Conservation (phyloP, 225 moss, liverwort and hornwort species). For the Antitrichia curtipendula region DNA sequence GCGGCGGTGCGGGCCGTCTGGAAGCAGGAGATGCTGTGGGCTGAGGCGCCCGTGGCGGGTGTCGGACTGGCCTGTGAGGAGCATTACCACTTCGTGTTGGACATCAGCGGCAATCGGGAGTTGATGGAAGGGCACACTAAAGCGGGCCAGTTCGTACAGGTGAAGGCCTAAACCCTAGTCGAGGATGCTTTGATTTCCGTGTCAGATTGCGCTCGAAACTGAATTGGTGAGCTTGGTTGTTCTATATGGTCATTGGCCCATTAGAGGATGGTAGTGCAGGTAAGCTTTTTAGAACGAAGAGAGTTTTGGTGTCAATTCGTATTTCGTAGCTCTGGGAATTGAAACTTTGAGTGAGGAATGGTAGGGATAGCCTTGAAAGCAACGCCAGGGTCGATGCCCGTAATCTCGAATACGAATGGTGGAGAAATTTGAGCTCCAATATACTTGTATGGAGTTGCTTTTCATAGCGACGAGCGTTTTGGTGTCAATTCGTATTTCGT, state of each 20-base stretch:
- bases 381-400: not conserved
- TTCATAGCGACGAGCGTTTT: not conserved
- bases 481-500: not conserved
- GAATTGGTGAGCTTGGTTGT: not conserved
- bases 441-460: not conserved
- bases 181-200: not conserved
- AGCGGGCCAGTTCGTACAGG: constrained; percentile 94
- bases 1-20: constrained; percentile 38
- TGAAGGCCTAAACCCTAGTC: not conserved
- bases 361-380: not conserved
- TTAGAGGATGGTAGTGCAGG: not conserved
- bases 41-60: constrained; percentile 67
- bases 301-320: not conserved
- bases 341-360: not conserved
- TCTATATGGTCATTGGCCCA: not conserved
- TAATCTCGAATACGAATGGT: not conserved
- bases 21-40: constrained; percentile 85
- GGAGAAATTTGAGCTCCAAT: not conserved
- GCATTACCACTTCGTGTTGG: constrained; percentile 69
- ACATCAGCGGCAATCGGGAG: constrained; percentile 72
- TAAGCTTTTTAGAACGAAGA: not conserved
- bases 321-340: not conserved
- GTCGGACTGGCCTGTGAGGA: constrained; percentile 61
- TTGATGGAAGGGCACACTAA: constrained; percentile 73
- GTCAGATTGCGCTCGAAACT: not conserved